Evolutionary conservation across 1,284 basidiomycete species (phyloP), one percentile per base, ranked within the genome.

Genomic region (Puccinia polysora): DNA sequence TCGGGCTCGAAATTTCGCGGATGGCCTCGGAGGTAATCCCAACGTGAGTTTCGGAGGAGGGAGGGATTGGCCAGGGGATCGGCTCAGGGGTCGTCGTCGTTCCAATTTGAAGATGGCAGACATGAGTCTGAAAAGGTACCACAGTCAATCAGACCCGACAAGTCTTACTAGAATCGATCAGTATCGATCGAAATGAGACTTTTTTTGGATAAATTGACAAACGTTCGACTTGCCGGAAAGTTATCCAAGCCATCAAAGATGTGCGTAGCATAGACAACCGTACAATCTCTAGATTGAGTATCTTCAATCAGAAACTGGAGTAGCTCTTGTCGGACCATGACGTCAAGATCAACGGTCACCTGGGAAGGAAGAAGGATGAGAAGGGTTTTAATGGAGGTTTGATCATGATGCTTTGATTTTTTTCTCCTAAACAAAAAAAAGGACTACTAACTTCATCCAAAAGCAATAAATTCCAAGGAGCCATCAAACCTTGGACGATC

Each of bases 301-400:
- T 99, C 96, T 23, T 85, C 81, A 75, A 88, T 88, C 52, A 99
- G 84, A 81, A 97, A 98, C 20, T 83, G 85, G 75, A 99, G 85
- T 25, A 99, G 83, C 75, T 96, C 90, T 64, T 90, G 87, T 56
- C 96, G 87, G 52, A 99, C 96, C 47, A 97, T 85, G 5, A 97
- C 94, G 77, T 99, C 96, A n/a, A 99, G 83, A 80, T 99, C 96
- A 38, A 98, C 96, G 0, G 95, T 98, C 65, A 97, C 90, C 89
- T 82, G 63, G n/a, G 49, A n/a, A 36, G 0, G 32, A 23, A n/a
- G n/a, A n/a, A n/a, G n/a, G n/a, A n/a, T n/a, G n/a, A n/a, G n/a
- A n/a, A n/a, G n/a, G n/a, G n/a, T n/a, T n/a, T n/a, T n/a, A n/a
- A n/a, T n/a, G n/a, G n/a, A n/a, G n/a, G n/a, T n/a, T n/a, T n/a